Evolutionary conservation across 805 yeast genomes (phyloP).

Genomic region (Nakazawaea wyomingensis): DNA sequence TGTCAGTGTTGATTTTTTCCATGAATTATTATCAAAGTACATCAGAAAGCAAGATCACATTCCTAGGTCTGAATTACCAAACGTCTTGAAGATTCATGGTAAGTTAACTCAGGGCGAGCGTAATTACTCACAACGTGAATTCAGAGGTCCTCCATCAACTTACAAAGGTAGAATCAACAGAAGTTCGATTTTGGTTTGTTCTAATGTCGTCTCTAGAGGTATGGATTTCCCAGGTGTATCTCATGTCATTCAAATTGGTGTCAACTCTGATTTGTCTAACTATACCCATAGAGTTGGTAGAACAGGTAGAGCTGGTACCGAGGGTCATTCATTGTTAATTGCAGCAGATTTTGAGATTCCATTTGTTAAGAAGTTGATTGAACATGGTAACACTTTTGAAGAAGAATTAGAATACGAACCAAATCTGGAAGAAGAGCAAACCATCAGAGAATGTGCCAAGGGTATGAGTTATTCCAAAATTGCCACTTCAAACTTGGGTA

Average conservation of each 20-base stretch:
- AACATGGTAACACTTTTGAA: slow-evolving; percentile 51
- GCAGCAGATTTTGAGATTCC: slow-evolving; percentile 50
- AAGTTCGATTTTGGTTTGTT: slow-evolving; percentile 64
- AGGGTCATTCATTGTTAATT: slow-evolving; percentile 66
- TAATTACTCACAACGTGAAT: slow-evolving; percentile 24
- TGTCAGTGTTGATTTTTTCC: slow-evolving; percentile 55
- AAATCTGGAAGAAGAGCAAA: slow-evolving; percentile 28
- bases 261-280: slow-evolving; percentile 69
- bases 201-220: slow-evolving; percentile 96
- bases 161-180: slow-evolving; percentile 11
- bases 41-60: slow-evolving; percentile 16
- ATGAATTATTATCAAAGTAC: slow-evolving; percentile 32
- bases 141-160: slow-evolving; percentile 18
- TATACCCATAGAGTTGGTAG: slow-evolving; percentile 93
- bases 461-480: slow-evolving; percentile 33
- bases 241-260: slow-evolving; percentile 79
- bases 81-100: slow-evolving; percentile 53
- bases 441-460: slow-evolving; percentile 22
- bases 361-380: slow-evolving; percentile 45
- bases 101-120: slow-evolving; percentile 66
- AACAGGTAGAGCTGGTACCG: slow-evolving; percentile 88
- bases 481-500: slow-evolving; percentile 20
- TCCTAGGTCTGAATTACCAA: slow-evolving; percentile 5
- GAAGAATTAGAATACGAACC: slow-evolving; percentile 36
- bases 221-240: slow-evolving; percentile 89